Conservation (phyloP, 1,284 basidiomycete genomes). For the Leccinum proximum region DNA sequence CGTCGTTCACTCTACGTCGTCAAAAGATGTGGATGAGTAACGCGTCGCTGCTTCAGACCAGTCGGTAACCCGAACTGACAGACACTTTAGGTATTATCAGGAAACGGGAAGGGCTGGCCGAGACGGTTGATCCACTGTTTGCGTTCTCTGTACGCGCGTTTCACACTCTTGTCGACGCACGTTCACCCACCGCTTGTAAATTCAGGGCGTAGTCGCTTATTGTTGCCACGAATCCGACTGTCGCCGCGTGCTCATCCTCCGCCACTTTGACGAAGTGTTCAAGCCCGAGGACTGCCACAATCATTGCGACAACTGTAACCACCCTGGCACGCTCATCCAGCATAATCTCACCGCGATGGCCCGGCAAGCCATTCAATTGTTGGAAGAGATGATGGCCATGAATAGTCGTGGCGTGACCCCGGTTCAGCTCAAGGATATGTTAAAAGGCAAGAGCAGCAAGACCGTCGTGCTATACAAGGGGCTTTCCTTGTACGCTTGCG, state of each 20-base stretch:
- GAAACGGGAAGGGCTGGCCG: slow-evolving; percentile 86
- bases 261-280: slow-evolving; percentile 70
- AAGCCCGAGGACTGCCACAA: slow-evolving; percentile 52
- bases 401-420: too few species aligned
- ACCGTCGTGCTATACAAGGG: too few species aligned
- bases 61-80: slow-evolving; percentile 3
- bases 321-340: too few species aligned
- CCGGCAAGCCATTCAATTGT: too few species aligned
- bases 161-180: background rate
- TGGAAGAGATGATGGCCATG: too few species aligned
- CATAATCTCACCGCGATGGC: too few species aligned
- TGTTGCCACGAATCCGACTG: slow-evolving; percentile 86
- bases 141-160: slow-evolving; percentile 47
- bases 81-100: slow-evolving; percentile 62
- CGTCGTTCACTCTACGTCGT: slow-evolving; percentile 75
- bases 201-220: slow-evolving; percentile 61
- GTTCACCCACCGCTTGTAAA: slow-evolving; percentile 16
- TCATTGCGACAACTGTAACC: slow-evolving; percentile 3
- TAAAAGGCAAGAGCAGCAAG: too few species aligned
- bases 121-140: slow-evolving; percentile 65
- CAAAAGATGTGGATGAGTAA: slow-evolving; percentile 66
- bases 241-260: slow-evolving; percentile 81
- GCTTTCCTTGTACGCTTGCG: too few species aligned
- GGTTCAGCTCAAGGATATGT: too few species aligned
- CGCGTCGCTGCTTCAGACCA: slow-evolving; percentile 9